phyloP scores from a whole-genome alignment of 306 rosid species.

The Vigna reflexopilosa region DNA sequence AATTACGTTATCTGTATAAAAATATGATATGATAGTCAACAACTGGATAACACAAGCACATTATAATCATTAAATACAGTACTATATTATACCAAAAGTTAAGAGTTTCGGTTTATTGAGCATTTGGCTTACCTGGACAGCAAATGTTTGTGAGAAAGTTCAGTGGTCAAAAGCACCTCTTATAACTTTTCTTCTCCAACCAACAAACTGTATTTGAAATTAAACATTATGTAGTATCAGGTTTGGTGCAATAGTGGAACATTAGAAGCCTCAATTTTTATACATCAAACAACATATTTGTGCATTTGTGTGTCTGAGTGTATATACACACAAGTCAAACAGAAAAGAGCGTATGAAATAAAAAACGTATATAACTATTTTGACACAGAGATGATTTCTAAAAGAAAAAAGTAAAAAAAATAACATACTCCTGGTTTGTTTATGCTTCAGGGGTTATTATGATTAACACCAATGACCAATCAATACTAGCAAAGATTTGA shows the following conservation, averaged over 20 bases:
- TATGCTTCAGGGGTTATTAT: neutral
- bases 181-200: conserved; percentile 1
- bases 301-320: neutral
- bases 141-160: conserved; percentile 1
- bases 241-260: neutral
- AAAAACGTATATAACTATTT: neutral
- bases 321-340: neutral
- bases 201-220: conserved; percentile 3
- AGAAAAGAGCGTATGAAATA: neutral
- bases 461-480: conserved; percentile 26
- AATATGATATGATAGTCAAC: neutral
- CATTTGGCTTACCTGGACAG: conserved; percentile 32
- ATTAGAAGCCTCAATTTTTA: conserved; percentile 1
- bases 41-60: conserved; percentile 1
- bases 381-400: conserved; percentile 19
- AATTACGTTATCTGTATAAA: neutral
- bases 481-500: conserved; percentile 24
- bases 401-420: neutral
- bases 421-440: neutral
- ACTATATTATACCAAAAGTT: conserved; percentile 17
- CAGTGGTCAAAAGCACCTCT: conserved; percentile 19
- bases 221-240: neutral
- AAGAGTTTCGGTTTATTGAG: neutral
- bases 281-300: neutral
- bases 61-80: conserved; percentile 5